A percentile compares a stretch with the other conserved stretches of the same genome.
Evolutionary conservation across 768 basidiomycete genomes (phyloP).

Genomic region (Lyophyllum shimeji): DNA sequence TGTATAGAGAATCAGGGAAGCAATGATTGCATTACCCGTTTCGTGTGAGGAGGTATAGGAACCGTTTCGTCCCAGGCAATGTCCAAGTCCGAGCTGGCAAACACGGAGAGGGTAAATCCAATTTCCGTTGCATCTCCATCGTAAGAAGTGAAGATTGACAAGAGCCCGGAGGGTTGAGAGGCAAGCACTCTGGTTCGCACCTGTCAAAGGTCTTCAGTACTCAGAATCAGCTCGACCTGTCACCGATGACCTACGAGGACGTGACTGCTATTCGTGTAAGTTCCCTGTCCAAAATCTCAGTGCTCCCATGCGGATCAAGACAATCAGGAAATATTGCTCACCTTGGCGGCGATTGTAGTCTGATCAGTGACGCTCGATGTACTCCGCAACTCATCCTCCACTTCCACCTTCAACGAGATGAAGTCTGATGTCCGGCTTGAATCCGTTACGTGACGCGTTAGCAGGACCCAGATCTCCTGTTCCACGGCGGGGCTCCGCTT

Average conservation of each 20-base stretch:
- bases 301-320: not conserved
- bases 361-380: conserved; percentile 26
- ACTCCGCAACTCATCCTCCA: conserved; percentile 39
- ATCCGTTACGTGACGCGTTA: conserved; percentile 72
- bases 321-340: conserved; percentile 13
- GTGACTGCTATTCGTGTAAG: conserved; percentile 54
- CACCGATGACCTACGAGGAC: conserved; percentile 34
- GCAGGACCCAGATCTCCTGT: conserved; percentile 74
- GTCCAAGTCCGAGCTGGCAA: conserved; percentile 35
- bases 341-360: conserved; percentile 38
- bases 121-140: conserved; percentile 63
- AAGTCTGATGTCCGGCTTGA: conserved; percentile 64
- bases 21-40: conserved; percentile 29
- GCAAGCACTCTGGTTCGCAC: conserved; percentile 33
- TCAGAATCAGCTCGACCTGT: not conserved
- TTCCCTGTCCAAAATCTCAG: conserved; percentile 31
- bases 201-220: conserved; percentile 22
- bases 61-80: conserved; percentile 49
- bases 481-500: conserved; percentile 22
- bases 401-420: conserved; percentile 58
- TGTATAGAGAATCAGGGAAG: not conserved
- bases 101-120: conserved; percentile 69
- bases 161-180: conserved; percentile 33
- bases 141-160: conserved; percentile 65
- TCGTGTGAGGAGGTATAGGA: conserved; percentile 35